Evolutionary conservation across 306 rosid genomes (phyloP), one percentile per base, ranked within the genome.

Genomic region (Hippophae rhamnoides): DNA sequence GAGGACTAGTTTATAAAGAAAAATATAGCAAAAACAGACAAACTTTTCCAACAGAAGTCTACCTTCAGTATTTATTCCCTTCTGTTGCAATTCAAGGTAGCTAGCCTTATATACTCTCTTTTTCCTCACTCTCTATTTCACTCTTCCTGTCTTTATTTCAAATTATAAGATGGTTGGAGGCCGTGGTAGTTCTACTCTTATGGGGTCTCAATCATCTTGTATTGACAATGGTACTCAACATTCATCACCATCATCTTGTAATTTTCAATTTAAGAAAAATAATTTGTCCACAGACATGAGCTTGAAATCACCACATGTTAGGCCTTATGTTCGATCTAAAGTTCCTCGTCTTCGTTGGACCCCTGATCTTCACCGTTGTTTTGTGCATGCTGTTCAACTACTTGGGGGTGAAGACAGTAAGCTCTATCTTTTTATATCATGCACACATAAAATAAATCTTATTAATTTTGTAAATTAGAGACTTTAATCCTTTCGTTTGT

Each of bases 321-420:
- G 96, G 71, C 78, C 92, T 38, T 87, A 87, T 48, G 70, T 71
- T 60, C 86, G 95, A 25, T 87, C 96, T 0, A 83, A 65, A 69
- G 41, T 69, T 80, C 92, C 98, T 41, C 82, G 96, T 47, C 84
- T 90, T 67, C 83, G 92, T 44, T 90, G 98, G 98, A 85, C 96
- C 0, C 78, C 83, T 13, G 87, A 79, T 63, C 98, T 90, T 57
- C 98, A 90, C 72, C 87, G 72, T 27, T 72, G 83, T 71, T 90
- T 90, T 54, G 75, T 83, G 65, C 96, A 87, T 85, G 98, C 98
- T 47, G 81, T 90, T 76, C 74, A 83, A 49, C 71, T 78, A 52
- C 95, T 90, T 13, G 98, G 96, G 48, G 92, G 96, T 70, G 96
- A 81, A 79, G 80, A 74, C n/a, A 76, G 98, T 90, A 76, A 69